Evolutionary conservation across 2,329 filamentous ascomycete species (phyloP).

Genomic region (Alternaria arbusti): DNA sequence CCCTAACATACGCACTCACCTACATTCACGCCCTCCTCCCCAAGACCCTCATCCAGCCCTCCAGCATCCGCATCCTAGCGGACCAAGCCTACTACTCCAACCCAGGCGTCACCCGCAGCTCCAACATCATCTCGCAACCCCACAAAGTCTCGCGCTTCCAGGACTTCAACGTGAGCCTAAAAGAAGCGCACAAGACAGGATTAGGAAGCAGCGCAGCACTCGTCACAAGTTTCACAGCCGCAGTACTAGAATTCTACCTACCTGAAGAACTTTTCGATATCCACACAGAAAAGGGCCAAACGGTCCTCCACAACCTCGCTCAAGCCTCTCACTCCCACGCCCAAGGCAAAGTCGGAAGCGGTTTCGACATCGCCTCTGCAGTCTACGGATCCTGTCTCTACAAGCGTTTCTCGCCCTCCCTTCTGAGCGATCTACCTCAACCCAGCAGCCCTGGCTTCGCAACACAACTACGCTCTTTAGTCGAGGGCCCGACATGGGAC

Average conservation of each 20-base stretch:
- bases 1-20: conserved; percentile 83
- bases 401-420: conserved; percentile 83
- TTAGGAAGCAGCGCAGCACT: conserved; percentile 93
- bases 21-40: conserved; percentile 68
- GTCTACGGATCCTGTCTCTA: conserved; percentile 93
- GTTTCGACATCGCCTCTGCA: conserved; percentile 92
- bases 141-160: conserved; percentile 66
- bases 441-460: conserved; percentile 72
- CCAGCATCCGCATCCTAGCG: conserved; percentile 84
- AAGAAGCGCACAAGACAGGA: conserved; percentile 89
- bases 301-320: conserved; percentile 85
- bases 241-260: conserved; percentile 78
- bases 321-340: conserved; percentile 94
- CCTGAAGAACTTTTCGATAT: conserved; percentile 64
- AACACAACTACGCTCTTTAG: conserved; percentile 66
- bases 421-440: conserved; percentile 72
- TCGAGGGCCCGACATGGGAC: conserved; percentile 76
- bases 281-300: conserved; percentile 59
- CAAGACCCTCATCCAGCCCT: conserved; percentile 65
- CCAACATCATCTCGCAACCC: not conserved
- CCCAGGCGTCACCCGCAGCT: conserved; percentile 26
- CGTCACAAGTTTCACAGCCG: conserved; percentile 83
- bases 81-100: conserved; percentile 95
- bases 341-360: conserved; percentile 94
- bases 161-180: conserved; percentile 76